Evolutionary conservation across 768 basidiomycete genomes (phyloP), one percentile per base, ranked within the genome.

Genomic region (Auricularia sp.): DNA sequence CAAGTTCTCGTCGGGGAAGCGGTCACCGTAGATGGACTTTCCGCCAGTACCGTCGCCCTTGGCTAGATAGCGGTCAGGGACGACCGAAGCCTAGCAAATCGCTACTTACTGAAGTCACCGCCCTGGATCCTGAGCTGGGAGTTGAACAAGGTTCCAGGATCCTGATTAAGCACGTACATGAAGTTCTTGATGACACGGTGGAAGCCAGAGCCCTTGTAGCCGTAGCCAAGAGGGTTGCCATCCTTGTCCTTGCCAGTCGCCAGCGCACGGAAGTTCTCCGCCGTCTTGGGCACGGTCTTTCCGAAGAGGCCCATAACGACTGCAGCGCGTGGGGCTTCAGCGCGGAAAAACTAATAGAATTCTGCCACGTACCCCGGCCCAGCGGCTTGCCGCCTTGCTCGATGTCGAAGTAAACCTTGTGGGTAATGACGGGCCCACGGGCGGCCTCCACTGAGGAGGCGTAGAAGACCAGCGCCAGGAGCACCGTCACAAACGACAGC

Each of bases 1-100:
- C 92, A 94, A 94, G 82, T 98, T 98, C 81, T 98, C 97, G 69
- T 98, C 96, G 63, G 88, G 82, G 77, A 99, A 99, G 72, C 81
- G 82, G 70, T 88, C 85, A 59, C 94, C 94, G 71, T 94, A 95
- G 77, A 96, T 95, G 39, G 93, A 92, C 88, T 94, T 93, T 76
- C 92, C 92, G 69, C 92, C 92, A 69, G 92, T 93, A 68, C 93
- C 93, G 67, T 95, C 92, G 64, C 90, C 90, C 45, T 81, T 81
- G 64, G 91, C 90, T 92, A 65, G 16, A 63, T 18, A 35, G 24
- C 47, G 61, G 18, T 54, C 16, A 62, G 14, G 7, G 34, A 29
- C n/a, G 33, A 2, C 18, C 35, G 51, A 14, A 61, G 44, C 36
- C 51, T n/a, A 54, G 34, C 18, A 51, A 62, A 69, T 21, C 11